Percentiles rank a stretch among this genome's conserved stretches.
phyloP scores from a whole-genome alignment of 106 monocot genomes.

The Dendrobium nobile region DNA sequence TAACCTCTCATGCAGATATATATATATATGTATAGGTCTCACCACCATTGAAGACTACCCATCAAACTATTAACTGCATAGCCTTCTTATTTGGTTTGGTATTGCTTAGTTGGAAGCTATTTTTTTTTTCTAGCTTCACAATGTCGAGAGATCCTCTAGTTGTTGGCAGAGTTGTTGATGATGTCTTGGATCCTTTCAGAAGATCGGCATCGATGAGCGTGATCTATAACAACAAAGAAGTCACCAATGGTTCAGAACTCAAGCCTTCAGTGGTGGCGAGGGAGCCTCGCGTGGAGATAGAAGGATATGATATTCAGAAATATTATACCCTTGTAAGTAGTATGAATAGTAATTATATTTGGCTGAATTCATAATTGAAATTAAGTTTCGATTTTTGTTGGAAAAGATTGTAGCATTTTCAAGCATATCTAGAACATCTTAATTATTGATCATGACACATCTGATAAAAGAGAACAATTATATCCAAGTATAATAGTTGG shows the following conservation, averaged over 20 bases:
- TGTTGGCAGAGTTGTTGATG: slow-evolving; percentile 58
- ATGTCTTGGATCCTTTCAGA: slow-evolving; percentile 66
- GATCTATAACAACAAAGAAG: slow-evolving; percentile 46
- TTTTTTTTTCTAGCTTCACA: too few species aligned
- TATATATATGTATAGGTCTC: slow-evolving; percentile 3
- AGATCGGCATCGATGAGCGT: slow-evolving; percentile 39
- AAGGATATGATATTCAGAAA: slow-evolving; percentile 36
- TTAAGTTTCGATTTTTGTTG: background rate
- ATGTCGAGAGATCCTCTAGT: slow-evolving; percentile 76
- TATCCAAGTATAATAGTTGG: too few species aligned
- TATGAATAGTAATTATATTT: background rate
- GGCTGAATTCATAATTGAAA: too few species aligned
- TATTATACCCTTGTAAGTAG: slow-evolving; percentile 66
- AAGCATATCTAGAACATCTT: background rate
- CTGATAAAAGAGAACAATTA: too few species aligned
- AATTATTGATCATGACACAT: background rate
- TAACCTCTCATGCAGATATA: background rate
- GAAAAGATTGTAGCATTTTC: too few species aligned
- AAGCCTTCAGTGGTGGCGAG: slow-evolving; percentile 39
- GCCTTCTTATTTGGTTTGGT: background rate
- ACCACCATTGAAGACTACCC: background rate
- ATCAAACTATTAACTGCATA: background rate
- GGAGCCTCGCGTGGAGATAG: slow-evolving; percentile 49
- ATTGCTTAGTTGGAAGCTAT: background rate
- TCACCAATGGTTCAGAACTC: slow-evolving; percentile 69